A percentile compares a stretch with the other conserved stretches of the same genome.
Evolutionary conservation across 139 green algal genomes (phyloP).

Genomic region (Trebouxia sp.): DNA sequence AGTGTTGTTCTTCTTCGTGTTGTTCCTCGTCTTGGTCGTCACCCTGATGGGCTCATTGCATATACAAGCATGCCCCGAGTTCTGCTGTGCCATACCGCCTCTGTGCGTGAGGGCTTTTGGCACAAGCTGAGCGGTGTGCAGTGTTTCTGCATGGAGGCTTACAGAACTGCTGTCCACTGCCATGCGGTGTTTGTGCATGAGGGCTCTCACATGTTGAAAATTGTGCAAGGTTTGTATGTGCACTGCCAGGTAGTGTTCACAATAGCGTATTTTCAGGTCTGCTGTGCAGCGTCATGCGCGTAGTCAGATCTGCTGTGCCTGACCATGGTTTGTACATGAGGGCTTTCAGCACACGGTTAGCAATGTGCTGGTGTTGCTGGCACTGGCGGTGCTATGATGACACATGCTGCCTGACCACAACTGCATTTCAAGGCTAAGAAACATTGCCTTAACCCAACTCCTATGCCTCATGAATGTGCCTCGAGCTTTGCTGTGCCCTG

Average conservation of each 20-base stretch:
- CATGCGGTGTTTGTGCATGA: background rate
- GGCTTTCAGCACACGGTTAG: slow-evolving; percentile 10
- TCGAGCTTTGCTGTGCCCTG: background rate
- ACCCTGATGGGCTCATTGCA: background rate
- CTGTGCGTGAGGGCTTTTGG: background rate
- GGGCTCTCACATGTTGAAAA: no score
- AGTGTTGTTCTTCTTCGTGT: background rate
- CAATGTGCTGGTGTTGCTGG: slow-evolving; percentile 25
- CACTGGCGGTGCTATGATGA: slow-evolving; percentile 3
- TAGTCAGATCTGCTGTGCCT: background rate
- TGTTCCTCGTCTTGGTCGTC: background rate
- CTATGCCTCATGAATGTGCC: background rate
- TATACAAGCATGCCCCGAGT: background rate
- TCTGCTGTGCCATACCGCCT: background rate
- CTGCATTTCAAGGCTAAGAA: no score
- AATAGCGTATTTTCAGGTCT: background rate
- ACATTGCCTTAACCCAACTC: background rate
- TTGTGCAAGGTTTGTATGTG: no score
- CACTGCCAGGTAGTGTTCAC: no score
- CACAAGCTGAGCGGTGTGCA: background rate
- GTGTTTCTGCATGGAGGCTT: no score
- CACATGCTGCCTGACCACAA: no score
- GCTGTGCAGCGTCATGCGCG: no score
- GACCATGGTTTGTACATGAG: slow-evolving; percentile 7
- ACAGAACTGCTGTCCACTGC: background rate